Base-by-base conservation (phyloP, 768 basidiomycete species). In the Mycena haematopus region DNA sequence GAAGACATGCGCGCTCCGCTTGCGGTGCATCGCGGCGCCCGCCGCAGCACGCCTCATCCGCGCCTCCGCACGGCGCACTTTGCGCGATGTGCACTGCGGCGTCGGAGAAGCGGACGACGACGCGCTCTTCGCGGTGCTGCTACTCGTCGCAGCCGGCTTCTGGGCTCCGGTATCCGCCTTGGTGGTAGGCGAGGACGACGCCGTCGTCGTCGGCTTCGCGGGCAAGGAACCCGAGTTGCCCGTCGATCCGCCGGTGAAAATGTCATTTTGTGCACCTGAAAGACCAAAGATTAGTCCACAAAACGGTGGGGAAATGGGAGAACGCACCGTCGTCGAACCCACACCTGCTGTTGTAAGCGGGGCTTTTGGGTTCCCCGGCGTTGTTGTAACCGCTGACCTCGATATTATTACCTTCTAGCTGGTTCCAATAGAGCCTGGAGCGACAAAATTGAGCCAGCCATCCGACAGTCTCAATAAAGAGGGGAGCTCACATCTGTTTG, bases 371-470 rank as follows among this genome's bases (percentile, higher is more conserved):
- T 1, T 69, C 55, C 21, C 82, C 82, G 9, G 68, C 60, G 17
- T 68, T 65, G 68, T 84, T 82, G 10, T 47, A 67, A 0, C 83
- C 84, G 7, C 68, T 68, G 0, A 83, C 80, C 11, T 72, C 52
- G 66, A 85, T 79, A 62, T 84, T 86, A 69, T 84, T 79, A 3
- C 83, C 80, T 3, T 77, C 75, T 0, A 56, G 50, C 68, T 85
- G 83, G 65, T 86, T 77, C 83, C 83, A 86, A 69, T 79, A 81
- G 40, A 86, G 64, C 80, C 44, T 45, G 19, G 6, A 42, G 42
- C 17, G n/a, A 42, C 17, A 10, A 42, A n/a, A 10, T 7, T 19
- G 1, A n/a, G n/a, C 15, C 10, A 42, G 29, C 19, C 19, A 17
- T 42, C 8, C 17, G n/a, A 19, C 42, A 9, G 42, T 6, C 2